These are phyloP conservation scores for Hordeum marinum DNA, from an alignment of 176 grass and related monocot genomes.

Conservation along the genomic window DNA sequence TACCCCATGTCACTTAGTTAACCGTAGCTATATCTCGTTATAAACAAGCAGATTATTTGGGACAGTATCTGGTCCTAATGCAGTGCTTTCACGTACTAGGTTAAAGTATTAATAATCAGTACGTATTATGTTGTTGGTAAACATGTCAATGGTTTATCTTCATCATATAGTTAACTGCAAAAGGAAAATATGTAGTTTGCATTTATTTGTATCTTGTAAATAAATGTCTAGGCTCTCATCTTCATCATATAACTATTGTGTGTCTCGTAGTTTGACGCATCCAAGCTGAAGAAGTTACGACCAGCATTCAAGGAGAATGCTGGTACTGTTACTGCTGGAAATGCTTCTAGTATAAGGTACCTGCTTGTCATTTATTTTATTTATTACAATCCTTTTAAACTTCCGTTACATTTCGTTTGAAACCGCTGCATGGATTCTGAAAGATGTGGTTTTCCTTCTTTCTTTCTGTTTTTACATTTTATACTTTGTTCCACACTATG, in stretches of 20 bases:
- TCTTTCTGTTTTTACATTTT: not conserved
- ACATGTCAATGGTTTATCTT: not conserved
- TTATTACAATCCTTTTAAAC: not conserved
- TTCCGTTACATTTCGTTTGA: not conserved
- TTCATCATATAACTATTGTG: not conserved
- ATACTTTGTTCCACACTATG: not conserved
- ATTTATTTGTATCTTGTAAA: not conserved
- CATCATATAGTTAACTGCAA: not conserved
- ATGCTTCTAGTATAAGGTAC: conserved; percentile 92
- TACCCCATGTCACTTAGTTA: not conserved
- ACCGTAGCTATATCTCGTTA: not conserved
- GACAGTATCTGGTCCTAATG: conserved; percentile 2
- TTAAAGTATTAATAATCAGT: not conserved
- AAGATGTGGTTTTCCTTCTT: not conserved
- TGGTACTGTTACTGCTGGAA: conserved; percentile 92
- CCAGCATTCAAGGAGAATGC: conserved; percentile 89
- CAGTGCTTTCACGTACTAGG: not conserved
- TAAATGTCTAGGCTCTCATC: too few relatives aligned
- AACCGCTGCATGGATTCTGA: not conserved
- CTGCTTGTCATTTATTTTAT: not conserved
- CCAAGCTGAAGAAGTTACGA: conserved; percentile 81
- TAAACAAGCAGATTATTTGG: not conserved
- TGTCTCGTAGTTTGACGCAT: conserved; percentile 72
- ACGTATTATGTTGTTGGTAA: not conserved
- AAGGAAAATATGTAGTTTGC: not conserved